Evolutionary conservation across 1,284 basidiomycete genomes (phyloP).

Genomic region (Naganishia sp.): DNA sequence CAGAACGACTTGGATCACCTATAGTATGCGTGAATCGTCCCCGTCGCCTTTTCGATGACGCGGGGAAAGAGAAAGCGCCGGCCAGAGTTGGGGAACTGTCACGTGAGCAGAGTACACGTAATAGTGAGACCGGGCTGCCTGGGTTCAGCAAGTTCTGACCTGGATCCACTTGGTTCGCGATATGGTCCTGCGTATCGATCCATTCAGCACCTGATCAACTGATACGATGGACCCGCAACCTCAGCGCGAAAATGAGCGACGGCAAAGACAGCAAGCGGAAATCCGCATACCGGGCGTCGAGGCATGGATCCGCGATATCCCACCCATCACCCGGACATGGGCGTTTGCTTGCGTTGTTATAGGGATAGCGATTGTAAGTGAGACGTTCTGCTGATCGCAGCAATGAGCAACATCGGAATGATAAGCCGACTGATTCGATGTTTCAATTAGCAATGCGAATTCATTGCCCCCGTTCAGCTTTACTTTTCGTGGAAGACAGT

Average conservation of each 20-base stretch:
- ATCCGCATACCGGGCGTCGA: slow-evolving; percentile 39
- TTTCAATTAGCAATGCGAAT: slow-evolving; percentile 74
- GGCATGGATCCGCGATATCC: slow-evolving; percentile 75
- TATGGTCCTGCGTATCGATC: too few relatives aligned
- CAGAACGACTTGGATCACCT: not conserved
- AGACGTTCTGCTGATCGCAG: too few relatives aligned
- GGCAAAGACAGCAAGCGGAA: slow-evolving; percentile 17
- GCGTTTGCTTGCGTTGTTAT: slow-evolving; percentile 72
- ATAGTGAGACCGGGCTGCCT: not conserved
- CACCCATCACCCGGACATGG: slow-evolving; percentile 84
- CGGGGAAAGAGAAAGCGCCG: not conserved
- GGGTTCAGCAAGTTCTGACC: too few relatives aligned
- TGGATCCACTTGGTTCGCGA: too few relatives aligned
- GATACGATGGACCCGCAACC: slow-evolving; percentile 8
- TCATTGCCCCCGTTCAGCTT: slow-evolving; percentile 83
- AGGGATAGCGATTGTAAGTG: slow-evolving; percentile 77
- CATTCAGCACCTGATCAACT: not conserved
- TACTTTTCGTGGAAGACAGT: slow-evolving; percentile 87
- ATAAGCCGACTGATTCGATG: not conserved
- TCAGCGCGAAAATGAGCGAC: slow-evolving; percentile 8
- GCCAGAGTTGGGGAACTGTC: slow-evolving; percentile 1
- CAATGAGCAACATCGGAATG: not conserved
- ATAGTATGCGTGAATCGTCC: not conserved
- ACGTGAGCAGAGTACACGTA: not conserved
- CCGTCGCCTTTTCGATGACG: slow-evolving; percentile 3